Base-by-base conservation (phyloP, 352 stramenopile genomes). In the Globisporangium middletonii region DNA sequence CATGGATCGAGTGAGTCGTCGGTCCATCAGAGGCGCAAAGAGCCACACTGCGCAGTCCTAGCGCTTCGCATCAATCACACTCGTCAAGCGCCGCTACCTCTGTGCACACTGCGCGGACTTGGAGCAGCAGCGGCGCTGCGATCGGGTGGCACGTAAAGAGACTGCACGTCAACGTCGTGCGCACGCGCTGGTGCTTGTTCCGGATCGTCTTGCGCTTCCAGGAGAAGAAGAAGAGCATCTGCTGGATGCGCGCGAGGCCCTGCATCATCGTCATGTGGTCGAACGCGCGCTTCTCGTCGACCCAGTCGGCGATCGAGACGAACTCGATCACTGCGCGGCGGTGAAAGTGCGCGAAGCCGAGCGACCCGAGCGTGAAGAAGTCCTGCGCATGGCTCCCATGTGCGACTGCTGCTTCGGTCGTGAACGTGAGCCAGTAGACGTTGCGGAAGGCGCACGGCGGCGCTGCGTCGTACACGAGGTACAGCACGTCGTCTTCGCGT, bases 171-270 rank as follows among this genome's bases (percentile, higher is more conserved):
- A 89, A 53, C 30, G 58, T 53, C 18, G 75, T 68, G 18, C 60
- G 64, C 38, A 81, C 59, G 3, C 77, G 71, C 35, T 56, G 58
- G 35, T 79, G 64, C 38, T 73, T 74, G 49, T 72, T 62, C 13
- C 68, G 61, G n/a, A 83, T 65, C 27, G 74, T 63, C 50, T 76
- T 82, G 19, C 68, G 69, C 37, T 87, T 88, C 79, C 79, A 90
- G 7, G 73, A 86, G 46, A 86, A 78, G 55, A 88, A 90, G 56
- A 88, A 90, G 18, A 90, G 63, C 58, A 90, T 77, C 19, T 75
- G 71, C 57, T 90, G 75, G 18, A 89, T 81, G 59, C 75, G 78
- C 50, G 81, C 60, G 2, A 90, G 55, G 0, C 77, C 75, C 4
- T 71, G 57, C 75, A 90, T 88, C 18, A 49, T 77, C 4, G 78